Conservation (phyloP, 306 rosid genomes). For the Cucurbita pepo region DNA sequence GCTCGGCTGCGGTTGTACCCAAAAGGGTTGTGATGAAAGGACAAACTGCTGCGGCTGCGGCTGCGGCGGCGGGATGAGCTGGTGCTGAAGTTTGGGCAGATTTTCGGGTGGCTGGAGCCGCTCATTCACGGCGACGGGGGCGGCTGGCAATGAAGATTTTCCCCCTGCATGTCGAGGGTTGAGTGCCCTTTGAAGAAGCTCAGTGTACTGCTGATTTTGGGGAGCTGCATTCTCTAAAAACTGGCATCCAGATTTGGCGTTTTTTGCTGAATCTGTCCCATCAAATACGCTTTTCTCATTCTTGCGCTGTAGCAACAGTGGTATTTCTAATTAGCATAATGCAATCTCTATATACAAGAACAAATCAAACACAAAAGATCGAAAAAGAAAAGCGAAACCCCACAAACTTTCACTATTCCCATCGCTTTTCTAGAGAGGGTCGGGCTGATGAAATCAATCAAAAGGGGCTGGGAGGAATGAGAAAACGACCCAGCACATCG, state of each 20-base stretch:
- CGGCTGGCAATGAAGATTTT: not conserved
- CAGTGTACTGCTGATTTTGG: not conserved
- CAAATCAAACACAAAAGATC: not conserved
- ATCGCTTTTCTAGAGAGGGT: not conserved
- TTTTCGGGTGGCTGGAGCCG: not conserved
- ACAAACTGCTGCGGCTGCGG: not conserved
- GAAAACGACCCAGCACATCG: not conserved
- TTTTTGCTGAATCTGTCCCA: not conserved
- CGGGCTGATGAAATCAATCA: not conserved
- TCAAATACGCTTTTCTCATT: not conserved
- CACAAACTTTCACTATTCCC: not conserved
- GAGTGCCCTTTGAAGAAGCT: not conserved
- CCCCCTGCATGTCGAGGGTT: not conserved
- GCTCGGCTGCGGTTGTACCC: conserved; percentile 13
- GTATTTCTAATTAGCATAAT: not conserved
- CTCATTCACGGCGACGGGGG: not conserved
- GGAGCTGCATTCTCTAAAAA: not conserved
- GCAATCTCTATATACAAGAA: not conserved
- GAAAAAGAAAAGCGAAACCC: not conserved
- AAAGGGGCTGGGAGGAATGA: not conserved
- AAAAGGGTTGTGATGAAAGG: conserved; percentile 21
- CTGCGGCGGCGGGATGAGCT: not conserved
- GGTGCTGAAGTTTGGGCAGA: not conserved
- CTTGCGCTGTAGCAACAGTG: not conserved
- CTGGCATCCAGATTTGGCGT: not conserved